Conservation (phyloP, 768 basidiomycete genomes). For the Boletus barrowsii region DNA sequence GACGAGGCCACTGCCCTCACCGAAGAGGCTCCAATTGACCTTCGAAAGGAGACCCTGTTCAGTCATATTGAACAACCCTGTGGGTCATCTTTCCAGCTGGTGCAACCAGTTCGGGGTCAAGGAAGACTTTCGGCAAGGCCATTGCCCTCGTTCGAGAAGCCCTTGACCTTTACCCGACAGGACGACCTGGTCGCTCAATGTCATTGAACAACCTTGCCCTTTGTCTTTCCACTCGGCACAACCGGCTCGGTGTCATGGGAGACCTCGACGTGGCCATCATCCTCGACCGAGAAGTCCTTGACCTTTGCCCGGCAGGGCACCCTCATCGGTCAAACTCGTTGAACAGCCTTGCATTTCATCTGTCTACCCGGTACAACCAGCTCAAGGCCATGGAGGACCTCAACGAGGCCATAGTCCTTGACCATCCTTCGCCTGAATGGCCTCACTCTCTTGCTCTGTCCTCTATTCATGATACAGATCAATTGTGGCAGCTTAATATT, state of each 20-base stretch:
- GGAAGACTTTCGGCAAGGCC: no score
- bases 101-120: not conserved
- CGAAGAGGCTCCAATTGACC: no score
- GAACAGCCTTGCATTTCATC: not conserved
- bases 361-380: not conserved
- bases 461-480: no score
- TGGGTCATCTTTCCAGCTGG: not conserved
- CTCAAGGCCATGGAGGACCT: no score
- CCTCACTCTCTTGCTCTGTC: no score
- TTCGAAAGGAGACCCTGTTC: not conserved
- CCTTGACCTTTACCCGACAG: not conserved
- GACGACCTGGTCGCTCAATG: no score
- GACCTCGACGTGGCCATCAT: not conserved
- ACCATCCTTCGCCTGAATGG: no score
- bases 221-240: not conserved
- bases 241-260: not conserved
- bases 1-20: not conserved
- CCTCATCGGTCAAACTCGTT: not conserved
- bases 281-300: not conserved
- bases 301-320: not conserved
- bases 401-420: no score
- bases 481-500: no score
- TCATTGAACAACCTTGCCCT: no score
- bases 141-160: not conserved
- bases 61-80: not conserved